phyloP scores from a whole-genome alignment of 768 basidiomycete species.

The Porpolomopsis calyptriformis region DNA sequence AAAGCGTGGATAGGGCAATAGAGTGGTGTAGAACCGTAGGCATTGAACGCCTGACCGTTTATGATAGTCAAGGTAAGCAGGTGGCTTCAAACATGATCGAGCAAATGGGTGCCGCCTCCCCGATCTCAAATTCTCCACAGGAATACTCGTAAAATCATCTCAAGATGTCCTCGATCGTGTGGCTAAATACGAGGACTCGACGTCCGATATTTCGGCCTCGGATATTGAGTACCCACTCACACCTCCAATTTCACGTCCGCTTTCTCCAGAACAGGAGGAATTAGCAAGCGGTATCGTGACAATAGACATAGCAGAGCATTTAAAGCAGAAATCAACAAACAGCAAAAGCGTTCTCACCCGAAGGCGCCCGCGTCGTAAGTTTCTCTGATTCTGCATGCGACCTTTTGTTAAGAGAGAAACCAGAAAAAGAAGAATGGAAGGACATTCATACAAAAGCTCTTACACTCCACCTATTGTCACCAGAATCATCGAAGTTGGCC shows the following conservation, averaged over 20 bases:
- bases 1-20: constrained; percentile 42
- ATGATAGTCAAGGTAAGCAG: constrained; percentile 57
- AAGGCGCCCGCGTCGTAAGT: constrained; percentile 7
- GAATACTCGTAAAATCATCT: constrained; percentile 29
- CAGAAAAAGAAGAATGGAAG: not conserved
- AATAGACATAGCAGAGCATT: constrained; percentile 11
- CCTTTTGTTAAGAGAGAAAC: not conserved
- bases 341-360: constrained; percentile 4
- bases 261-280: constrained; percentile 36
- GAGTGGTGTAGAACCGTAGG: constrained; percentile 56
- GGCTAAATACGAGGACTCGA: constrained; percentile 14
- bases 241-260: constrained; percentile 63
- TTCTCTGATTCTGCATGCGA: not conserved
- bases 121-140: constrained; percentile 19
- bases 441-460: constrained; percentile 18
- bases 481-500: constrained; percentile 52
- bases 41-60: constrained; percentile 55
- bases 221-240: constrained; percentile 65
- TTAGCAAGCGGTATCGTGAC: constrained; percentile 15
- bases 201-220: constrained; percentile 32
- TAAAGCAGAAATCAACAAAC: constrained; percentile 4
- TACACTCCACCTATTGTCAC: constrained; percentile 47
- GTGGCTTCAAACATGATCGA: not conserved
- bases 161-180: constrained; percentile 33
- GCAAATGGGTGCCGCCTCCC: not conserved